phyloP scores from a whole-genome alignment of 768 basidiomycete species.

The Lanmaoa pseudosensibilis region DNA sequence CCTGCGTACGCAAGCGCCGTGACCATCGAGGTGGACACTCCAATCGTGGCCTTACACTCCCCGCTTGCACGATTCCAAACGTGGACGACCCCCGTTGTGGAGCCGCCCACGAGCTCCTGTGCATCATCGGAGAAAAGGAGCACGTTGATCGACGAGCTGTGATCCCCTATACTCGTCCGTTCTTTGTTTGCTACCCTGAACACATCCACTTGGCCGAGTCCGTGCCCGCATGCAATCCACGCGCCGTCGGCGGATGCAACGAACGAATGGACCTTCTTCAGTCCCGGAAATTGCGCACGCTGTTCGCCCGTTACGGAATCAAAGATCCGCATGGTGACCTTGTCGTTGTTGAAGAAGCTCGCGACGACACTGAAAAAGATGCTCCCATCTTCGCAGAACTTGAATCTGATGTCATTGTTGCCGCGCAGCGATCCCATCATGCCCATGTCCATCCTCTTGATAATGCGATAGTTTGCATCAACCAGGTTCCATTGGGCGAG shows the following conservation, averaged over 20 bases:
- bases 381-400: slow-evolving; percentile 10
- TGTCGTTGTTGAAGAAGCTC: background rate
- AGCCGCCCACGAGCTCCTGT: slow-evolving; percentile 20
- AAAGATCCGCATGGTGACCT: background rate
- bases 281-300: background rate
- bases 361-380: background rate
- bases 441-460: slow-evolving; percentile 13
- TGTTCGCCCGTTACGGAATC: background rate
- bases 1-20: slow-evolving; percentile 17
- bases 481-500: background rate
- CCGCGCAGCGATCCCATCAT: background rate
- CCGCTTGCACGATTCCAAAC: slow-evolving; percentile 24
- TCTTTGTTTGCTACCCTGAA: background rate
- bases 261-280: background rate
- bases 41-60: slow-evolving; percentile 8
- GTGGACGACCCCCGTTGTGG: slow-evolving; percentile 8
- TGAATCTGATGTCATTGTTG: background rate
- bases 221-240: slow-evolving; percentile 5
- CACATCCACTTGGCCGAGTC: background rate
- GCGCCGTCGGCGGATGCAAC: background rate
- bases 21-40: slow-evolving; percentile 6
- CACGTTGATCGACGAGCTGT: background rate
- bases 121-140: slow-evolving; percentile 21
- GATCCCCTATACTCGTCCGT: background rate
- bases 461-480: background rate